Evolutionary conservation across 1,284 basidiomycete species (phyloP).

Genomic region (Wallemia ichthyophaga): DNA sequence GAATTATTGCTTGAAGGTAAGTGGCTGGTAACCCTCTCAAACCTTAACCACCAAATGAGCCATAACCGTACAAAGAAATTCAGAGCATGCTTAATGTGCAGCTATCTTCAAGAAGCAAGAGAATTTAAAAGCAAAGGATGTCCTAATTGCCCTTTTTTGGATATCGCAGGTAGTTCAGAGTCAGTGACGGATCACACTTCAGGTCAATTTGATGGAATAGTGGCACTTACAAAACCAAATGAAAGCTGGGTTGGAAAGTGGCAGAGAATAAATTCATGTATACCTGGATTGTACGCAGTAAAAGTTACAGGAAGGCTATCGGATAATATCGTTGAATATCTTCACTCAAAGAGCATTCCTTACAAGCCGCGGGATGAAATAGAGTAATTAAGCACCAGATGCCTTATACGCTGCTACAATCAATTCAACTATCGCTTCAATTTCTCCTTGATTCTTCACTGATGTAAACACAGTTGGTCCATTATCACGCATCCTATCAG

Average conservation of each 20-base stretch:
- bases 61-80: neutral
- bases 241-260: neutral
- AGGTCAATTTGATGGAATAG: neutral
- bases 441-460: slow-evolving; percentile 34
- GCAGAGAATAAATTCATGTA: neutral
- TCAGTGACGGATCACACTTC: neutral
- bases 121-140: neutral
- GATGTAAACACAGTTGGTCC: slow-evolving; percentile 82
- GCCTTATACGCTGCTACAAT: slow-evolving; percentile 61
- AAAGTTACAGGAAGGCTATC: neutral
- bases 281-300: neutral
- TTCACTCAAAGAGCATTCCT: neutral
- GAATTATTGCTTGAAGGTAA: too few species aligned
- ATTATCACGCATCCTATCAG: slow-evolving; percentile 69
- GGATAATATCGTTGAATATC: neutral
- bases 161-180: neutral
- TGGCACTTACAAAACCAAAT: neutral
- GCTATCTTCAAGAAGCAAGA: neutral
- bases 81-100: neutral
- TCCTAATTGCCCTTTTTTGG: neutral
- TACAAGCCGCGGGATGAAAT: neutral
- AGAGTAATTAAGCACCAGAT: slow-evolving; percentile 16
- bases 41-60: neutral
- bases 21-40: too few species aligned
- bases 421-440: slow-evolving; percentile 52